Evolutionary conservation across 1,139 yeast species (phyloP).

Genomic region (Suhomyces ambrosiae): DNA sequence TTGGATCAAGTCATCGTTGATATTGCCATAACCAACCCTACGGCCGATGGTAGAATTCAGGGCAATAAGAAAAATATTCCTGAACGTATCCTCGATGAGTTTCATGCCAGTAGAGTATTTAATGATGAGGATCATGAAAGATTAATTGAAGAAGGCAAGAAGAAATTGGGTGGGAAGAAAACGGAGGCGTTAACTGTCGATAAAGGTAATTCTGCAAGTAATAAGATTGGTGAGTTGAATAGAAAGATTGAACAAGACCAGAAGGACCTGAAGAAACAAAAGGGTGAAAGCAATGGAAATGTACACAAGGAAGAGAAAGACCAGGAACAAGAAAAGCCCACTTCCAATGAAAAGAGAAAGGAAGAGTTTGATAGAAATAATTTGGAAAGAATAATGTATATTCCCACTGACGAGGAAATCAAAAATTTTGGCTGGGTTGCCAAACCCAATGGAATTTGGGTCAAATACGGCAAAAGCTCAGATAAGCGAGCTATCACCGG

Average conservation of each 20-base stretch:
- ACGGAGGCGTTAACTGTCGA: slow-evolving; percentile 18
- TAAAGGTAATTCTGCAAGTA: slow-evolving; percentile 21
- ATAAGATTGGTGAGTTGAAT: slow-evolving; percentile 17
- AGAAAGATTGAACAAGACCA: slow-evolving; percentile 12
- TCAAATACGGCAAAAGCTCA: slow-evolving; percentile 39
- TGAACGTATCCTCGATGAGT: slow-evolving; percentile 29
- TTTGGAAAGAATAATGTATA: slow-evolving; percentile 25
- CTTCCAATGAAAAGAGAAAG: slow-evolving; percentile 11
- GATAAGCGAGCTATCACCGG: slow-evolving; percentile 34
- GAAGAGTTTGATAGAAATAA: slow-evolving; percentile 20
- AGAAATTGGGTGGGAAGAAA: slow-evolving; percentile 17
- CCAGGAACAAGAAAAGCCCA: slow-evolving; percentile 1
- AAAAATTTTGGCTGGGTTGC: slow-evolving; percentile 38
- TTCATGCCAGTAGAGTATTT: slow-evolving; percentile 28
- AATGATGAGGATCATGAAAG: slow-evolving; percentile 32
- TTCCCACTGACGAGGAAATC: slow-evolving; percentile 38
- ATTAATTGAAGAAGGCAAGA: slow-evolving; percentile 13
- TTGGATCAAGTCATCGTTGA: slow-evolving; percentile 35
- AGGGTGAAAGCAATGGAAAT: slow-evolving; percentile 6
- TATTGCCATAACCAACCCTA: slow-evolving; percentile 36
- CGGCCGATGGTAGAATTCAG: slow-evolving; percentile 29
- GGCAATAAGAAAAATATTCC: slow-evolving; percentile 42
- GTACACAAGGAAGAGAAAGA: background rate
- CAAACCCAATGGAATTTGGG: slow-evolving; percentile 51
- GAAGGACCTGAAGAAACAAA: slow-evolving; percentile 10